These are phyloP conservation scores for Clonostachys solani DNA, from an alignment of 2,329 filamentous ascomycete species.

Conservation along the genomic window DNA sequence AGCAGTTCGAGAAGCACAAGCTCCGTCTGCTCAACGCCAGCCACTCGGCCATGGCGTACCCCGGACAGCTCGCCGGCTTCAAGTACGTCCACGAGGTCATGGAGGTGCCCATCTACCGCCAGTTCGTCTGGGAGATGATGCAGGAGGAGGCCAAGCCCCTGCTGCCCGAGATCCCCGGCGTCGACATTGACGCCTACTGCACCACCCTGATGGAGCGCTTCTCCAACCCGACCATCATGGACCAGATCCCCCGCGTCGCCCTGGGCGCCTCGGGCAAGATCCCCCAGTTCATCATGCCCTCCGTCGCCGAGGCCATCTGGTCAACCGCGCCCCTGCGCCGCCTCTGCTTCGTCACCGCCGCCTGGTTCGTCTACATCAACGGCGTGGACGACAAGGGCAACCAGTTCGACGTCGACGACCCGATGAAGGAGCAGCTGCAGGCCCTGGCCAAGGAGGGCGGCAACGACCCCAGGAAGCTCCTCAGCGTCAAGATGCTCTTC, in stretches of 20 bases:
- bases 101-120: conserved; percentile 38
- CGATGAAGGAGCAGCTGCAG: conserved; percentile 42
- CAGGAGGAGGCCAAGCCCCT: conserved; percentile 48
- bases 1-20: conserved; percentile 53
- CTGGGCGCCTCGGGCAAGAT: conserved; percentile 50
- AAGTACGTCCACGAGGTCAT: conserved; percentile 51
- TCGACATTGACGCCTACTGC: conserved; percentile 48
- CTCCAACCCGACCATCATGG: conserved; percentile 52
- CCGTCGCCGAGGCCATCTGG: conserved; percentile 41
- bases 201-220: conserved; percentile 48
- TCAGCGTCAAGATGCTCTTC: conserved; percentile 41
- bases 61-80: conserved; percentile 46
- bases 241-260: conserved; percentile 46
- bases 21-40: conserved; percentile 48
- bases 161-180: conserved; percentile 42
- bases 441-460: conserved; percentile 37
- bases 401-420: conserved; percentile 35
- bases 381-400: conserved; percentile 44
- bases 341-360: conserved; percentile 40
- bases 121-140: conserved; percentile 50
- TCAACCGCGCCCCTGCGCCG: conserved; percentile 36
- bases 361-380: conserved; percentile 47
- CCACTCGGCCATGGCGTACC: conserved; percentile 47
- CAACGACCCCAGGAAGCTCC: conserved; percentile 31
- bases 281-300: conserved; percentile 45